Evolutionary conservation across 805 yeast species (phyloP), one percentile per base, ranked within the genome.

Genomic region (Suhomyces prunicola): DNA sequence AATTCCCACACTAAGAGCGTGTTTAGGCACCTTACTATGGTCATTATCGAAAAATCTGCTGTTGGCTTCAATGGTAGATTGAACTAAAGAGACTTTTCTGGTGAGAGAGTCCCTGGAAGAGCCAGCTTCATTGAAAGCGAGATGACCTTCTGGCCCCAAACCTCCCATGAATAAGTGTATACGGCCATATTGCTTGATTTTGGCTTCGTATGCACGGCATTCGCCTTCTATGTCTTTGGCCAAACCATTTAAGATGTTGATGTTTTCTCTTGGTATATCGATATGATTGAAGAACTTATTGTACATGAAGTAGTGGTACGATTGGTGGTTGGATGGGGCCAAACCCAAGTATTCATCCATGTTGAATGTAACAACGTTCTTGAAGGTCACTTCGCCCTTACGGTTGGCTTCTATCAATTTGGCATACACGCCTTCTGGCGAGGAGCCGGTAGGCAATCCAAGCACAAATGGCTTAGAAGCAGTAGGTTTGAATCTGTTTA

Each of bases 391-490:
- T 35, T 60, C 62, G 9, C 79, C 79, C 23, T 59, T 57, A 52
- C 72, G 70, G 66, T 81, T 69, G 9, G 77, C 77, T 46, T 68
- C 67, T 24, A 82, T 76, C 42, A 82, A 68, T 46, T 67, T 64
- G 48, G 74, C 69, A 61, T 82, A 82, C 10, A 82, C 78, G 3
- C 78, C 80, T 60, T 80, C 84, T 12, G 86, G 86, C 5, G 85
- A 80, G 5, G 85, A 81, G 2, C 86, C 86, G 2, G 86, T 82
- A 31, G 86, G 86, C 46, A 83, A 73, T 1, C 86, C 86, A 44
- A 82, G 61, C 1, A 83, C 83, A 60, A 77, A 80, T 13, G 86
- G 85, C 44, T 64, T 71, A 2, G 58, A 51, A 3, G 75, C 59
- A 10, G 82, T 71, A 12, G 86, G 85, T 2, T 53, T 57, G 53